These are phyloP conservation scores for Metschnikowia gruessii DNA, from an alignment of 805 yeast genomes.

Conservation along the genomic window DNA sequence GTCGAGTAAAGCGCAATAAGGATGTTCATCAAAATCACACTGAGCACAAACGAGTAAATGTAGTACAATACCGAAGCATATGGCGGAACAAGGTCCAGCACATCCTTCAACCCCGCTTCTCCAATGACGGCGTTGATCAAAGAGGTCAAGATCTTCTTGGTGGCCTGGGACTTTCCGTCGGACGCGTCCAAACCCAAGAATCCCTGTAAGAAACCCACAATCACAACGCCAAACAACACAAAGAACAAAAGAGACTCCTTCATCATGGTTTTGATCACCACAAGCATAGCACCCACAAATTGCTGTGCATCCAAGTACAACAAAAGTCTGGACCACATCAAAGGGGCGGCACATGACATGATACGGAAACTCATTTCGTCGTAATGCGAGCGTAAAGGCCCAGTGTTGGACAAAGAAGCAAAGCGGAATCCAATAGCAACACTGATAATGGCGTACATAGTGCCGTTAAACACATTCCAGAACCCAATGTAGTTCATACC, in stretches of 20 bases:
- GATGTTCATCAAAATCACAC: conserved; percentile 75
- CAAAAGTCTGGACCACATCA: conserved; percentile 79
- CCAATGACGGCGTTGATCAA: conserved; percentile 73
- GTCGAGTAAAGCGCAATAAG: conserved; percentile 82
- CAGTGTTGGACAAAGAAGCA: conserved; percentile 27
- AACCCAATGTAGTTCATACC: conserved; percentile 71
- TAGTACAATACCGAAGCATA: conserved; percentile 80
- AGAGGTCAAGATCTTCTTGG: conserved; percentile 58
- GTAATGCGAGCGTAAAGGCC: conserved; percentile 29
- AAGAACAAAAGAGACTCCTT: conserved; percentile 82
- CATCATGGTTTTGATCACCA: conserved; percentile 82
- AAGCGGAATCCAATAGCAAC: conserved; percentile 56
- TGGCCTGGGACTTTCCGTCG: conserved; percentile 79
- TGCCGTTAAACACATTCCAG: conserved; percentile 75
- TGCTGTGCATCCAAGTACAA: conserved; percentile 73
- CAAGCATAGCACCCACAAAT: conserved; percentile 87
- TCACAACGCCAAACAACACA: conserved; percentile 64
- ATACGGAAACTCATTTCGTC: conserved; percentile 65
- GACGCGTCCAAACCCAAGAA: conserved; percentile 84
- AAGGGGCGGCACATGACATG: conserved; percentile 77
- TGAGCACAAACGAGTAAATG: conserved; percentile 69
- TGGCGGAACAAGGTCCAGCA: conserved; percentile 75
- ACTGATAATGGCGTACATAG: conserved; percentile 55
- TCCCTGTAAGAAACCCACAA: conserved; percentile 81
- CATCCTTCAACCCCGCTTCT: conserved; percentile 67